A percentile compares a stretch with the other conserved stretches of the same genome.
Evolutionary conservation across 1,284 basidiomycete genomes (phyloP).

Genomic region (Cronartium quercuum): DNA sequence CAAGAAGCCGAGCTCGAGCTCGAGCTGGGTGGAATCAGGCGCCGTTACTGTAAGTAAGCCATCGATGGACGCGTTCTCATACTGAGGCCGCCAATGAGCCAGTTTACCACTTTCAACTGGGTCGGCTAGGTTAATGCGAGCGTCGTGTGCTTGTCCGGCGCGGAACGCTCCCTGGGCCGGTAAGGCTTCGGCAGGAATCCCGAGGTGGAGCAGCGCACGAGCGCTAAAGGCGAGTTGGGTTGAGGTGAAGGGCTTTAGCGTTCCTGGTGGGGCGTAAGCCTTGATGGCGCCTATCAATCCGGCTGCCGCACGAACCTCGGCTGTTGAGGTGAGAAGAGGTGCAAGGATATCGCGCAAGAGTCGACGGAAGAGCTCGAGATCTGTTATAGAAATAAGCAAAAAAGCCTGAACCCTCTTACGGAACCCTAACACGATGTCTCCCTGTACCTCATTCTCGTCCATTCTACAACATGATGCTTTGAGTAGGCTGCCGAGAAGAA

Average conservation of each 20-base stretch:
- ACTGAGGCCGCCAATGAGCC: not conserved
- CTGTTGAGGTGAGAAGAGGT: conserved; percentile 8
- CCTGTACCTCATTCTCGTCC: conserved; percentile 10
- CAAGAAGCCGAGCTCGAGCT: not conserved
- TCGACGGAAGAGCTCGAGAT: conserved; percentile 1
- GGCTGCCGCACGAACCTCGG: not conserved
- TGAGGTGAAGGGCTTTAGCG: not conserved
- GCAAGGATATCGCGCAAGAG: not conserved
- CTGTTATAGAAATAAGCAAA: not conserved
- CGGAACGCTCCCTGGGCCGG: not conserved
- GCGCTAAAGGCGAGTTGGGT: not conserved
- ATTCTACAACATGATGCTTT: no score
- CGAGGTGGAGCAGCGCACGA: not conserved
- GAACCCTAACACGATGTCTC: conserved; percentile 13
- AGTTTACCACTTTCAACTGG: conserved; percentile 2
- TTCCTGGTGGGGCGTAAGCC: no score
- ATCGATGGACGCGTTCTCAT: conserved; percentile 1
- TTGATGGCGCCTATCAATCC: not conserved
- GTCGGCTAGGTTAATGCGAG: not conserved
- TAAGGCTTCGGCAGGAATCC: not conserved
- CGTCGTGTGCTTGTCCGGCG: not conserved
- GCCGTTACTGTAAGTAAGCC: conserved; percentile 3
- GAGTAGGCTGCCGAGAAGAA: no score
- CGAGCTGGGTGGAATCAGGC: not conserved
- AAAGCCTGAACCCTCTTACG: conserved; percentile 13